Percentiles rank a stretch among this genome's conserved stretches.
phyloP scores from a whole-genome alignment of 2,329 filamentous ascomycete genomes.

The Leptographium radiaticola region DNA sequence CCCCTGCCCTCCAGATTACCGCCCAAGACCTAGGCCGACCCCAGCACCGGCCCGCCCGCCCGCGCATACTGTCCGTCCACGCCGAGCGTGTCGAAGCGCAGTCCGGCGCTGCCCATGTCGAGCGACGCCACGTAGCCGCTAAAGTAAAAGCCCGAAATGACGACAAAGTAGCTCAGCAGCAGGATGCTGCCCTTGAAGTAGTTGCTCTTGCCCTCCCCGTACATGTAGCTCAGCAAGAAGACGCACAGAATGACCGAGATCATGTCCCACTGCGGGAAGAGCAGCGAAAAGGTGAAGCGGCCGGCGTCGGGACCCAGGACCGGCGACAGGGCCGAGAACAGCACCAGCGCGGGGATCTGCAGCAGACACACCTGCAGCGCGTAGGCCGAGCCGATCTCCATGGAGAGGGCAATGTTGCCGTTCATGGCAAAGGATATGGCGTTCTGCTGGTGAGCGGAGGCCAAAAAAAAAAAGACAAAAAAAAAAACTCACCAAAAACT shows the following conservation, averaged over 20 bases:
- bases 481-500: constrained; percentile 62
- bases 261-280: constrained; percentile 99
- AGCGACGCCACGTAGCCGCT: constrained; percentile 42
- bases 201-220: constrained; percentile 97
- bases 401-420: constrained; percentile 93
- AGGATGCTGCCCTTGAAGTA: constrained; percentile 99
- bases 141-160: constrained; percentile 84
- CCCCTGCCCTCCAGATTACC: background rate
- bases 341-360: constrained; percentile 83
- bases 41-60: constrained; percentile 26
- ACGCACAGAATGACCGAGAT: constrained; percentile 92
- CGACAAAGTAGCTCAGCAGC: constrained; percentile 82
- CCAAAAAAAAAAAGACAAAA: too few relatives aligned
- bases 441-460: constrained; percentile 55
- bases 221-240: constrained; percentile 93
- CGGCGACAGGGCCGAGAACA: constrained; percentile 63
- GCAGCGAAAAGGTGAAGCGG: constrained; percentile 64
- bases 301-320: constrained; percentile 23
- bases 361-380: constrained; percentile 90
- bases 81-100: constrained; percentile 40
- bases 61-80: constrained; percentile 34
- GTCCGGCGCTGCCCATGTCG: constrained; percentile 12
- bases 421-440: constrained; percentile 99
- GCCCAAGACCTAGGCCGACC: constrained; percentile 18
- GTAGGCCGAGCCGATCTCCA: constrained; percentile 98